phyloP scores from a whole-genome alignment of 2,329 filamentous ascomycete genomes.

The Fusarium pseudograminearum region DNA sequence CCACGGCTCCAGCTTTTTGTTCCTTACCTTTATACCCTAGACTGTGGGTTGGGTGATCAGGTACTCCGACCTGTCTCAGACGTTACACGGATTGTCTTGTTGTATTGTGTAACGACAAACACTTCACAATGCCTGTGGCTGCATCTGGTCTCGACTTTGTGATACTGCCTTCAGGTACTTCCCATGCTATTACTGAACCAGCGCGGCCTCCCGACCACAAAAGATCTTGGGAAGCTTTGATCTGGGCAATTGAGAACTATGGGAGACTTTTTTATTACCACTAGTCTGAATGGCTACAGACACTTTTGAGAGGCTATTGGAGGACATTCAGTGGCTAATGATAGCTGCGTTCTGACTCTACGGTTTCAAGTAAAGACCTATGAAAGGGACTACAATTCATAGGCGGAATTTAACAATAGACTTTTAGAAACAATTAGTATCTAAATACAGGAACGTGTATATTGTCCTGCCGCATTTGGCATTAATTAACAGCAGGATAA shows the following conservation, averaged over 20 bases:
- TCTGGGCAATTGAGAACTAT: too few species aligned
- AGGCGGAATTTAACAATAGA: neutral
- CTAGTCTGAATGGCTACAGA: too few species aligned
- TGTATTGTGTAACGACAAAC: too few species aligned
- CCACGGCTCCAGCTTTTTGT: too few species aligned
- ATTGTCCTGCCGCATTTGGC: neutral
- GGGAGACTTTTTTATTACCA: too few species aligned
- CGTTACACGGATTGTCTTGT: neutral
- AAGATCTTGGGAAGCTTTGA: too few species aligned
- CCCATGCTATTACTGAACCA: too few species aligned
- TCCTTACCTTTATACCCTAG: too few species aligned
- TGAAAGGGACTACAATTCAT: neutral
- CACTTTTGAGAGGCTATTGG: neutral
- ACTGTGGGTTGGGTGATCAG: too few species aligned
- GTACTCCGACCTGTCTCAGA: neutral
- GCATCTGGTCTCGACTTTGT: neutral
- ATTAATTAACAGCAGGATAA: neutral
- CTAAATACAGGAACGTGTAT: neutral
- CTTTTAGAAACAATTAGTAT: neutral
- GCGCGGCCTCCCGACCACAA: too few species aligned
- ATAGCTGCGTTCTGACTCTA: neutral
- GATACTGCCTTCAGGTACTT: too few species aligned
- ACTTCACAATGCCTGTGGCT: neutral
- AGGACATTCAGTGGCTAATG: neutral
- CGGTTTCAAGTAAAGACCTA: rapidly evolving